Evolutionary conservation across 2,329 filamentous ascomycete genomes (phyloP).

Genomic region (Pseudogymnoascus sp.): DNA sequence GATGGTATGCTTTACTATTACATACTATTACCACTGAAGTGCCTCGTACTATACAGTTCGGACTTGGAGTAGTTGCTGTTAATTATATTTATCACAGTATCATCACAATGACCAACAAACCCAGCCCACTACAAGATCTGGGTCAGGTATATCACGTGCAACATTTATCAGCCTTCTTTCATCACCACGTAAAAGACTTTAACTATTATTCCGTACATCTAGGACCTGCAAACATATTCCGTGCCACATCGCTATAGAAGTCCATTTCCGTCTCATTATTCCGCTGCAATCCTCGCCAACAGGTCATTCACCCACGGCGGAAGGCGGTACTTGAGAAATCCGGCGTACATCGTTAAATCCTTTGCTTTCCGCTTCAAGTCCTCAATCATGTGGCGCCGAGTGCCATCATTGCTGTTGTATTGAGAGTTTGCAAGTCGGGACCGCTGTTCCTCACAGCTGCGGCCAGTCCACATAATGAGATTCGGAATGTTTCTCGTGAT

Average conservation of each 20-base stretch:
- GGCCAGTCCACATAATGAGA: conserved; percentile 88
- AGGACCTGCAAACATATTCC: not conserved
- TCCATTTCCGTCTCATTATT: not conserved
- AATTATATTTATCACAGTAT: not conserved
- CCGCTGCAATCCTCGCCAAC: conserved; percentile 51
- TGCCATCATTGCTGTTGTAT: conserved; percentile 68
- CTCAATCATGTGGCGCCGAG: conserved; percentile 57
- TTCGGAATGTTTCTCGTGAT: conserved; percentile 87
- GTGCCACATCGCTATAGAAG: not conserved
- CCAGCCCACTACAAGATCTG: not conserved
- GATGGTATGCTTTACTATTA: not conserved
- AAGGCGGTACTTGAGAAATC: conserved; percentile 84
- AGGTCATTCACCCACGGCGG: conserved; percentile 83
- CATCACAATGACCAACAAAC: not conserved
- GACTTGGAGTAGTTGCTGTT: not conserved
- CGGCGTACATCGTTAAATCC: conserved; percentile 90
- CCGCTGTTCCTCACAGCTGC: conserved; percentile 74
- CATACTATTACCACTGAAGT: not conserved
- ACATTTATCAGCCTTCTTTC: not conserved
- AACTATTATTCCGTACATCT: conserved; percentile 6
- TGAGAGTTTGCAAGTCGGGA: conserved; percentile 62
- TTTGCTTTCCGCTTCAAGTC: conserved; percentile 73
- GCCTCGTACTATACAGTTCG: not conserved
- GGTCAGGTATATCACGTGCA: not conserved
- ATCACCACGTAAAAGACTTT: not conserved